Base-by-base conservation (phyloP, 2,329 filamentous ascomycete species). In the Cercospora beticola region DNA sequence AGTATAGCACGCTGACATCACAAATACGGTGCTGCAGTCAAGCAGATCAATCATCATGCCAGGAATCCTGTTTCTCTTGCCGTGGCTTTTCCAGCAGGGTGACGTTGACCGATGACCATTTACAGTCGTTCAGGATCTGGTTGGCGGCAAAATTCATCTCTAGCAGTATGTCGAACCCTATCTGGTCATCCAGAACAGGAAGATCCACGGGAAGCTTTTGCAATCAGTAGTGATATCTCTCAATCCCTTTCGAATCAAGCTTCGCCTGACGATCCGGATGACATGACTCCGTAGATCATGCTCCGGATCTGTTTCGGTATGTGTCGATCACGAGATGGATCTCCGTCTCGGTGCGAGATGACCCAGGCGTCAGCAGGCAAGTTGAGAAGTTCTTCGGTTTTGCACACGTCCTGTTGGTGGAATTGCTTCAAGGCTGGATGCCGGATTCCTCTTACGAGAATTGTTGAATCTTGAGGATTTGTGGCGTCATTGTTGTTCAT, bases 271-370 rank as follows among this genome's bases (percentile, higher is more conserved):
- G 49, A 54, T 54, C 21, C 49, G 49, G 21, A 54, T 54, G 10
- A 26, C 49, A 54, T 28, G 21, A 14, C 12, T 26, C 18, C 21
- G 21, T 54, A 54, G 49, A 54, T 59, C 31, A 36, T 59, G 28
- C 56, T 21, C 18, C 43, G 49, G 36, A 56, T 21, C 8, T 31
- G 28, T 56, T 56, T 21, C 46, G 43, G 62, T 33, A 64, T 26
- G 12, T 40, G 46, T 52, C 46, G 61, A 63, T 63, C 61, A 54
- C 52, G 62, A 58, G 21, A 30, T 30, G 21, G 49, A 26, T 18
- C n/a, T 14, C 60, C 60, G 43, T 18, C 64, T 68, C 61, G 66
- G 62, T 64, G 43, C 26, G 36, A 68, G 62, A 68, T 64, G 49
- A 61, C 40, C 62, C 66, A 68, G 56, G 23, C 10, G 28, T 49